Conservation (phyloP, 306 rosid genomes). For the Vachellia pachyceras region DNA sequence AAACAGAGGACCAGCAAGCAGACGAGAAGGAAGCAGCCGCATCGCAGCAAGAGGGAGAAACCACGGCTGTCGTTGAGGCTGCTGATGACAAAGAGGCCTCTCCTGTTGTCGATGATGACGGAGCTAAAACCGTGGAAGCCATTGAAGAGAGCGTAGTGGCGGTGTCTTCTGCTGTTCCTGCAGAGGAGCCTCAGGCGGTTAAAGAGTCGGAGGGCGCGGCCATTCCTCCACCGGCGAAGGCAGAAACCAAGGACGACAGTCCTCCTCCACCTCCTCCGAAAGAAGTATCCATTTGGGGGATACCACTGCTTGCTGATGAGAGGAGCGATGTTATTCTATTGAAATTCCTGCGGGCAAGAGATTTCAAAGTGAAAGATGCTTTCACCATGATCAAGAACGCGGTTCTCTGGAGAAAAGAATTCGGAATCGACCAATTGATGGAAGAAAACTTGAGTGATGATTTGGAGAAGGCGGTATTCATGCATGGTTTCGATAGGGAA, state of each 20-base stretch:
- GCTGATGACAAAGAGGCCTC: constrained; percentile 27
- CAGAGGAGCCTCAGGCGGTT: constrained; percentile 20
- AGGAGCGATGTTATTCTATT: constrained; percentile 76
- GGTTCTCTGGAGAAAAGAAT: constrained; percentile 78
- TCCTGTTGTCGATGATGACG: constrained; percentile 62
- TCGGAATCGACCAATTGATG: constrained; percentile 62
- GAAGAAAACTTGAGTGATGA: constrained; percentile 61
- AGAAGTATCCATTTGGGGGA: constrained; percentile 69
- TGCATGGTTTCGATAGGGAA: constrained; percentile 71
- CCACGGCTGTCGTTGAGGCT: constrained; percentile 31
- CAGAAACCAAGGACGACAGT: constrained; percentile 41
- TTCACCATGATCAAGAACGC: constrained; percentile 82
- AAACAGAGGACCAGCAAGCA: constrained; percentile 32
- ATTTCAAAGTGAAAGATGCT: constrained; percentile 84
- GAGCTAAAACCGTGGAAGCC: constrained; percentile 85
- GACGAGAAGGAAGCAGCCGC: constrained; percentile 22
- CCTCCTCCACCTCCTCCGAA: constrained; percentile 42
- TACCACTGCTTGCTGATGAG: constrained; percentile 75
- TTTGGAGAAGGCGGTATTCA: constrained; percentile 60
- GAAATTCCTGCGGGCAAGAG: constrained; percentile 87
- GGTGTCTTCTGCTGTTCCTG: constrained; percentile 54
- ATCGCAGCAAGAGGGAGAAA: constrained; percentile 33
- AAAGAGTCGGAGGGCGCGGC: constrained; percentile 15
- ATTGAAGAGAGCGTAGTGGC: constrained; percentile 74
- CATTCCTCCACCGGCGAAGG: constrained; percentile 19